A percentile compares a stretch with the other conserved stretches of the same genome.
These are phyloP conservation scores for Sporobolomyces phaffii DNA, from an alignment of 768 basidiomycete genomes.

Conservation along the genomic window DNA sequence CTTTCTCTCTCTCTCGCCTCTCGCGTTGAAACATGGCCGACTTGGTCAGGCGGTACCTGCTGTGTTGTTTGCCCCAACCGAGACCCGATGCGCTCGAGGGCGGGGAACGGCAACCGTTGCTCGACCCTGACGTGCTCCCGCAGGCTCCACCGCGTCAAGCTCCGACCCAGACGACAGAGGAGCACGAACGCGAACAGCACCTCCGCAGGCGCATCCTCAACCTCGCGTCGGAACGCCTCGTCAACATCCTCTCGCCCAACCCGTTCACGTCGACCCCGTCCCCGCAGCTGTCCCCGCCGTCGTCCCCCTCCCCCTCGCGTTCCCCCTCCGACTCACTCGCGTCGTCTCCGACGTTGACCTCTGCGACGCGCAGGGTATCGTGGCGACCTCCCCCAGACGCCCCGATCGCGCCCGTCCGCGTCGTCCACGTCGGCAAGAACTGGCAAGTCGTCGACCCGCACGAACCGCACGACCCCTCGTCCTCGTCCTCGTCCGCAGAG, in stretches of 20 bases:
- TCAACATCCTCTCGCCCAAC: slow-evolving; percentile 16
- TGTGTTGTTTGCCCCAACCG: slow-evolving; percentile 15
- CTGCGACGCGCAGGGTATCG: not conserved
- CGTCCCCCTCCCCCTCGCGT: not conserved
- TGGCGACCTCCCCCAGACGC: not conserved
- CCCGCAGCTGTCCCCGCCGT: not conserved
- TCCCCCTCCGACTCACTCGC: not conserved
- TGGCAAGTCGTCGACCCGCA: not conserved
- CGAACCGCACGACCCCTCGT: too few species aligned
- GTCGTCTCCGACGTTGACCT: not conserved
- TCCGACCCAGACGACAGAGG: slow-evolving; percentile 1
- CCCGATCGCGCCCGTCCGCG: slow-evolving; percentile 12
- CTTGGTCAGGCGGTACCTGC: slow-evolving; percentile 3
- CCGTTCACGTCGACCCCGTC: slow-evolving; percentile 7
- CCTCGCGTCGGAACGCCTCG: slow-evolving; percentile 10
- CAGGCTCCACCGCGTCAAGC: slow-evolving; percentile 14
- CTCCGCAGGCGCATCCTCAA: slow-evolving; percentile 5
- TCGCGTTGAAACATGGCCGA: not conserved
- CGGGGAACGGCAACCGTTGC: slow-evolving; percentile 16
- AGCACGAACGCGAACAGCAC: slow-evolving; percentile 10
- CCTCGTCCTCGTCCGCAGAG: too few species aligned
- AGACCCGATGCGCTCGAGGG: not conserved
- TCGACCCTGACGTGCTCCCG: slow-evolving; percentile 30
- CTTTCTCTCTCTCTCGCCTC: not conserved
- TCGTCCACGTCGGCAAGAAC: slow-evolving; percentile 13